These are phyloP conservation scores for Citrus inodora DNA, from an alignment of 345 rosid genomes.

Conservation along the genomic window DNA sequence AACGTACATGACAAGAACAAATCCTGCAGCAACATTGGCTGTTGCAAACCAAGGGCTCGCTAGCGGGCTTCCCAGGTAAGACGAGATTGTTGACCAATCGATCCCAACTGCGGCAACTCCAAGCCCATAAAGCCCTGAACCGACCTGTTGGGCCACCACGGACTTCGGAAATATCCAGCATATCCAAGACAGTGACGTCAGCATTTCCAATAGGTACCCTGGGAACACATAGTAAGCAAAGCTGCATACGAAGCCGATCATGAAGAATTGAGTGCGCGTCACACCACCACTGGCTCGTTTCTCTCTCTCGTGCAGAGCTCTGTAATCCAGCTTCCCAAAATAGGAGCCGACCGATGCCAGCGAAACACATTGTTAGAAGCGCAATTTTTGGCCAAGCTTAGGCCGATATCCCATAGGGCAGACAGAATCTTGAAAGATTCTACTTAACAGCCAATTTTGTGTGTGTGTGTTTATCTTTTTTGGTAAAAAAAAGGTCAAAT, in stretches of 20 bases:
- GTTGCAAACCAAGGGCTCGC: conserved; percentile 99
- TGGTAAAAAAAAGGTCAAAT: too few relatives aligned
- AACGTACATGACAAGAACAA: conserved; percentile 60
- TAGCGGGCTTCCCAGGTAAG: conserved; percentile 96
- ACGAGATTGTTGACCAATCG: conserved; percentile 92
- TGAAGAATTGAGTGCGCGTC: conserved; percentile 81
- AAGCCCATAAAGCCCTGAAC: conserved; percentile 91
- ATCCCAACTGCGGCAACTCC: conserved; percentile 73
- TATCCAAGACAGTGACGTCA: conserved; percentile 90
- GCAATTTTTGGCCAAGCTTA: too few relatives aligned
- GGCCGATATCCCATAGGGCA: too few relatives aligned
- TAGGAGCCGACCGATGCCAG: too few relatives aligned
- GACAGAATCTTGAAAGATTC: too few relatives aligned
- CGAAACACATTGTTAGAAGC: too few relatives aligned
- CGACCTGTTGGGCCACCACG: conserved; percentile 83
- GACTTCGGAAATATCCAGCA: conserved; percentile 83
- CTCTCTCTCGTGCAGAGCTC: conserved; percentile 91
- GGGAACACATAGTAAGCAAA: conserved; percentile 89
- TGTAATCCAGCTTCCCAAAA: conserved; percentile 10
- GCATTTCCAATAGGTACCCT: conserved; percentile 78
- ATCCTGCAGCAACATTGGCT: conserved; percentile 87
- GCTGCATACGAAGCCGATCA: conserved; percentile 78
- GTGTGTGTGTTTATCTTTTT: too few relatives aligned
- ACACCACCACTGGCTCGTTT: conserved; percentile 65
- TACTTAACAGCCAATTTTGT: too few relatives aligned